Percentiles rank a stretch among this genome's conserved stretches.
These are phyloP conservation scores for Globisporangium heterothallicum DNA, from an alignment of 352 stramenopile genomes.

Conservation along the genomic window DNA sequence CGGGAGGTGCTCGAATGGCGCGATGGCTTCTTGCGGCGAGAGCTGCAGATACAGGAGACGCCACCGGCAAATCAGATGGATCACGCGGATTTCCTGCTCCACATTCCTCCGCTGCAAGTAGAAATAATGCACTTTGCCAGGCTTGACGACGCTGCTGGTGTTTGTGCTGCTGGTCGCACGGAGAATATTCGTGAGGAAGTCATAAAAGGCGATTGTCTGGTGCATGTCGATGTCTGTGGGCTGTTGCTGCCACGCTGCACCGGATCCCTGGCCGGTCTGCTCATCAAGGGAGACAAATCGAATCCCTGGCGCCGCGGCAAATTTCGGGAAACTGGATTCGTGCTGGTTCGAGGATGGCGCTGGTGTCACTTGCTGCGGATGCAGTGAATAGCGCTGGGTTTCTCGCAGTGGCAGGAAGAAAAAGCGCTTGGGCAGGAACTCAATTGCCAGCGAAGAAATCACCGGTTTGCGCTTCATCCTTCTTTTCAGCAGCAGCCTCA, in stretches of 20 bases:
- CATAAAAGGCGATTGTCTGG: conserved; percentile 50
- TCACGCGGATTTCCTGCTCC: conserved; percentile 28
- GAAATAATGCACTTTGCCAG: conserved; percentile 37
- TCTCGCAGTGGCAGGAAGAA: conserved; percentile 49
- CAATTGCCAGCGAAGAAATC: conserved; percentile 35
- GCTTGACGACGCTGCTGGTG: not conserved
- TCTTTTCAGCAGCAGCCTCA: not conserved
- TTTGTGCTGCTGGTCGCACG: not conserved
- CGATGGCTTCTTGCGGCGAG: conserved; percentile 33
- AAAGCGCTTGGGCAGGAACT: conserved; percentile 49
- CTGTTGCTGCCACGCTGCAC: conserved; percentile 1
- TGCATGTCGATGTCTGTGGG: not conserved
- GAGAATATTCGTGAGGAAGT: conserved; percentile 35
- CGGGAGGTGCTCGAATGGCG: conserved; percentile 47
- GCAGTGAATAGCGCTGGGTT: conserved; percentile 17
- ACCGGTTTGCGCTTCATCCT: conserved; percentile 45
- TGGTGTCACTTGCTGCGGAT: not conserved
- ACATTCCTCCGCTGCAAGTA: conserved; percentile 31
- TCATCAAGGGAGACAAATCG: conserved; percentile 41
- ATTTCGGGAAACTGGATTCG: not conserved
- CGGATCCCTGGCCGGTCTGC: conserved; percentile 11
- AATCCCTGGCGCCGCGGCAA: conserved; percentile 33
- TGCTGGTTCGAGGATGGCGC: not conserved
- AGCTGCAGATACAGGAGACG: conserved; percentile 46
- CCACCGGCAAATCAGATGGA: conserved; percentile 63